Percentiles rank a stretch among this genome's conserved stretches.
Conservation (phyloP, 2,329 filamentous ascomycete genomes). For the Bipolaris victoriae region DNA sequence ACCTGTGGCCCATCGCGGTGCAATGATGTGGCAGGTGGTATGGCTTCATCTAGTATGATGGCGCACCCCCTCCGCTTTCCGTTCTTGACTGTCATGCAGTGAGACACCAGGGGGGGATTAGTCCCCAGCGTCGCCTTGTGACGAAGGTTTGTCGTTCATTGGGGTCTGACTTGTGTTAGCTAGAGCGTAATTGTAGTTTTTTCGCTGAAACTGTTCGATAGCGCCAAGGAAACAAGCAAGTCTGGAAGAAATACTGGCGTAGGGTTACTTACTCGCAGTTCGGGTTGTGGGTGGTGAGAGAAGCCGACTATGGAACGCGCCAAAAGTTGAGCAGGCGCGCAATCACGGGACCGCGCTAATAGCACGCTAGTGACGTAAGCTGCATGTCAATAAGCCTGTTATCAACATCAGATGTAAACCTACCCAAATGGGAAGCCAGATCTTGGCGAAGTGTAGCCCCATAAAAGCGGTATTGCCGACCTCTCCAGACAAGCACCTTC, state of each 20-base stretch:
- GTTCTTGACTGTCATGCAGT: slow-evolving; percentile 42
- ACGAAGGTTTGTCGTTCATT: slow-evolving; percentile 36
- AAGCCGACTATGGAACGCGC: slow-evolving; percentile 20
- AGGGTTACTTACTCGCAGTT: slow-evolving; percentile 34
- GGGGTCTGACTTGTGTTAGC: slow-evolving; percentile 31
- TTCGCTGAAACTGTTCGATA: neutral
- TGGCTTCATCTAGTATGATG: slow-evolving; percentile 34
- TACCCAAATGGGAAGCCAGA: slow-evolving; percentile 1
- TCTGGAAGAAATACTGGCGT: neutral
- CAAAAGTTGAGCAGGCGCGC: slow-evolving; percentile 21
- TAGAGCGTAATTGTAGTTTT: neutral
- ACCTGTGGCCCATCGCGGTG: slow-evolving; percentile 19
- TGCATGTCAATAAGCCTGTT: neutral
- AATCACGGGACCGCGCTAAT: slow-evolving; percentile 25
- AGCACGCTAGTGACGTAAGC: slow-evolving; percentile 19
- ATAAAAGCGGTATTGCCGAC: slow-evolving; percentile 8
- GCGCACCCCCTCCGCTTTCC: slow-evolving; percentile 45
- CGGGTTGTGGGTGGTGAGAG: slow-evolving; percentile 33
- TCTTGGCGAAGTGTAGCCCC: slow-evolving; percentile 6
- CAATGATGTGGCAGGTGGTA: slow-evolving; percentile 23
- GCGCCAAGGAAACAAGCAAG: neutral
- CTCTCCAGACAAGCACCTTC: neutral
- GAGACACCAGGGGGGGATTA: slow-evolving; percentile 32
- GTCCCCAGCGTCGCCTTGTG: slow-evolving; percentile 31
- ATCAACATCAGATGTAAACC: slow-evolving; percentile 5